Base-by-base conservation (phyloP, 257 asterid species). In the Euphrasia confusa region DNA sequence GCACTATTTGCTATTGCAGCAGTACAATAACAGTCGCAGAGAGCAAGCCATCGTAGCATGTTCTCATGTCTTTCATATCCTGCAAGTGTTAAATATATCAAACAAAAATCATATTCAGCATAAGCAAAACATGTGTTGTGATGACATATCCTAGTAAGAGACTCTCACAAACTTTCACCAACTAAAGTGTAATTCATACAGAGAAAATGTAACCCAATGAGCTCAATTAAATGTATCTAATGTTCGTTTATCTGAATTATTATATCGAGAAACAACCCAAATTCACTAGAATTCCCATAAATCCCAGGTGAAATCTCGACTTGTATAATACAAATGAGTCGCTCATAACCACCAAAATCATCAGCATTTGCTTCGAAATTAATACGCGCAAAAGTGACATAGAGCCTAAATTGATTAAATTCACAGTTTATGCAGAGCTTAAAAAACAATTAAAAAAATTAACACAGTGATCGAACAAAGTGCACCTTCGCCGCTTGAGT, bases 11-110 rank as follows among this genome's bases (percentile, higher is more conserved):
- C 83, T 10, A 93, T 81, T 10, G 95, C 97, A 26, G 97, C 97
- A 21, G n/a, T n/a, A n/a, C n/a, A n/a, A n/a, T n/a, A n/a, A n/a
- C n/a, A n/a, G 97, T 96, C 2, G 97, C 97, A 67, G 93, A 90
- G 63, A 90, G 97, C 53, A 90, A 74, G 69, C 90, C 81, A 78
- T 90, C 97, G 61, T 82, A 90, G 81, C 96, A 85, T 59, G 78
- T 75, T 75, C 89, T 79, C 95, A 90, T 87, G 71, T 90, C 96
- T 63, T 83, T 85, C 95, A 90, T 87, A 71, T 89, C 95, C 95
- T 89, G 80, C 65, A 67, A 77, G 40, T 54, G 48, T 35, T 8
- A 9, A 64, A 66, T 7, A 53, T 54, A 65, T 11, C 14, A 54
- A 52, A 42, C 17, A 49, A 44, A 54, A n/a, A 9, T 30, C 58